A percentile compares a stretch with the other conserved stretches of the same genome.
Evolutionary conservation across 2,329 filamentous ascomycete species (phyloP).

Genomic region (Arthrobotrys pseudoclavata): DNA sequence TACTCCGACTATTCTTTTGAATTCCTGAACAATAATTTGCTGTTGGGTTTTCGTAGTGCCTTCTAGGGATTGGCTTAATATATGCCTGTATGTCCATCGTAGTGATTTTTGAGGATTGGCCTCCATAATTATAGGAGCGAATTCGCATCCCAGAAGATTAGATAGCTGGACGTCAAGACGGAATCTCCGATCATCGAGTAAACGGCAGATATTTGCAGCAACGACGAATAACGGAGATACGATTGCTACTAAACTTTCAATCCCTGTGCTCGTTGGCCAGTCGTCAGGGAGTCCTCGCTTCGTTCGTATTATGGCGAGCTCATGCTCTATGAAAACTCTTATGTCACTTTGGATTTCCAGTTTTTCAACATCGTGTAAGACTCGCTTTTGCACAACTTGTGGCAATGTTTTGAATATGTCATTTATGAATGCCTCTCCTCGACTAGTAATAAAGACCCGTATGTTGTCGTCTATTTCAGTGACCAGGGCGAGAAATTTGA

Average conservation of each 20-base stretch:
- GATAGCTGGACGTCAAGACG: background rate
- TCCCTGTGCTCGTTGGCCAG: background rate
- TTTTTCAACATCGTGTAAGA: background rate
- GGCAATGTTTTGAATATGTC: constrained; percentile 49
- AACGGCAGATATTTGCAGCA: constrained; percentile 30
- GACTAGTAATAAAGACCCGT: constrained; percentile 61
- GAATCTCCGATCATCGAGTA: background rate
- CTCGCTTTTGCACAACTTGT: constrained; percentile 2
- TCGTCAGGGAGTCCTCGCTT: constrained; percentile 55
- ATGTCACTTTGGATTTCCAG: background rate
- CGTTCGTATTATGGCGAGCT: constrained; percentile 64
- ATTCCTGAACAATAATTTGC: background rate
- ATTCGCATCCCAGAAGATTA: background rate
- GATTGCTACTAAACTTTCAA: background rate
- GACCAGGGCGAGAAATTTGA: constrained; percentile 62
- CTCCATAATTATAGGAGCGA: background rate
- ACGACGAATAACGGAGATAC: constrained; percentile 22
- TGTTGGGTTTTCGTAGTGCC: background rate
- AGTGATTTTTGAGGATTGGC: background rate
- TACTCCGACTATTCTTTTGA: constrained; percentile 27
- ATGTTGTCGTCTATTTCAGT: constrained; percentile 43
- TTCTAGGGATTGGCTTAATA: background rate
- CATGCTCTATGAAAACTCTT: background rate
- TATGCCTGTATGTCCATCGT: background rate
- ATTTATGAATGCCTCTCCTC: constrained; percentile 60